These are phyloP conservation scores for Microsporum ferrugineum DNA, from an alignment of 2,329 filamentous ascomycete genomes.

Conservation along the genomic window DNA sequence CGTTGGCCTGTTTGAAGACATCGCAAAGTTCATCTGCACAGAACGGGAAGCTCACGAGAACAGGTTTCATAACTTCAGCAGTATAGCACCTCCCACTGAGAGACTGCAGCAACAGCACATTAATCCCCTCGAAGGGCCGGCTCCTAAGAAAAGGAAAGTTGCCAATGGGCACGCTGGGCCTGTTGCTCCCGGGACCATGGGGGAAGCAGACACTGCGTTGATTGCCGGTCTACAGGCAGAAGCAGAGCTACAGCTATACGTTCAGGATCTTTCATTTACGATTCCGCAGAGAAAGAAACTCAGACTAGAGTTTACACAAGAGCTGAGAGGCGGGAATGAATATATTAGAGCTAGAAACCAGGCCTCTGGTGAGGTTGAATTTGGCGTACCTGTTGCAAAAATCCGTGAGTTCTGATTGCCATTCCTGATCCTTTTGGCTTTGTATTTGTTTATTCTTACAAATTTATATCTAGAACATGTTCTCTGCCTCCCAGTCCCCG, in stretches of 20 bases:
- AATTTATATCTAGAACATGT: conserved; percentile 37
- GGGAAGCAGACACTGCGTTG: conserved; percentile 20
- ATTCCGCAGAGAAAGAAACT: conserved; percentile 55
- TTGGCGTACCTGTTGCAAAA: conserved; percentile 39
- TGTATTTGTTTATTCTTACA: background rate
- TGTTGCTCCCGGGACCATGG: conserved; percentile 9
- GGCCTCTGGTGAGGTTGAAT: conserved; percentile 42
- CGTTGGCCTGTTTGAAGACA: conserved; percentile 37
- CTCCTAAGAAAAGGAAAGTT: conserved; percentile 41
- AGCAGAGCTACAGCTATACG: conserved; percentile 32
- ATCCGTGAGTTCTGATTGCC: conserved; percentile 33
- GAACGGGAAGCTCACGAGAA: conserved; percentile 21
- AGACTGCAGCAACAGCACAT: conserved; percentile 11
- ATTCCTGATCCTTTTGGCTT: background rate
- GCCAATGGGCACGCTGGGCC: conserved; percentile 25
- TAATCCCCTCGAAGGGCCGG: conserved; percentile 23
- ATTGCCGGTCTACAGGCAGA: conserved; percentile 26
- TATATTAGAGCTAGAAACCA: conserved; percentile 42
- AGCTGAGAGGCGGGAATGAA: conserved; percentile 13
- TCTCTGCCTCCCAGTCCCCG: conserved; percentile 51
- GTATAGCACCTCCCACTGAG: conserved; percentile 4
- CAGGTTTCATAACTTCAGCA: conserved; percentile 17
- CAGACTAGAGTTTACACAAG: conserved; percentile 45
- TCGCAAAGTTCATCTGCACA: conserved; percentile 36
- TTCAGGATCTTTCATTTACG: conserved; percentile 49